Evolutionary conservation across 2,329 filamentous ascomycete species (phyloP), one percentile per base, ranked within the genome.

Genomic region (Neopestalotiopsis sp.): DNA sequence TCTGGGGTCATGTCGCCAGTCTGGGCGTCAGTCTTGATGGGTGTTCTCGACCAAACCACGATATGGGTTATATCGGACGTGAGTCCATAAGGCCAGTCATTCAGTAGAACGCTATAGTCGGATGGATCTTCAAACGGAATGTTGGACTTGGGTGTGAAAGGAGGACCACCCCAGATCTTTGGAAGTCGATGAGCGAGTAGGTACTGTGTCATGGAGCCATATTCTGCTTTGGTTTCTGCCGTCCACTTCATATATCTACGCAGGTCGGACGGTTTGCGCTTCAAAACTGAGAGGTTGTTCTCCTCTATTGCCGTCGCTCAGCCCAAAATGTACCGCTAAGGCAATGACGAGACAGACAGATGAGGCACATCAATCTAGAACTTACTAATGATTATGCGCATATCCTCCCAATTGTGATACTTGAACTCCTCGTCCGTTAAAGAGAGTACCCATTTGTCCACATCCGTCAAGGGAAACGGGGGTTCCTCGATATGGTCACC

Each of bases 11-110:
- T 83, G 72, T 95, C 91, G 10, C 92, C 94, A 0, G 87, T 93
- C 20, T 82, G 83, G 0, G 88, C 79, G 72, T 97, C 91, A 3
- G 92, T 92, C 30, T 91, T 87, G 70, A 98, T 91, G 14, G 85
- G 83, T 56, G 95, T 96, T 77, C 97, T 95, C 65, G 92, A 92
- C 95, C 95, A 98, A 57, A 97, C 91, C 38, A 98, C 94, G 24
- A 98, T 88, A 78, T 98, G 95, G n/a, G 91, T 84, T 73, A 91
- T 88, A 67, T 85, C 86, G 0, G 84, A 77, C 0, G 84, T 84
- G 63, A 97, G 82, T 3, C 93, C 94, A 75, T 98, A 98, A 0
- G 95, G 95, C 95, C 94, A 98, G 84, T 98, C 95, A 76, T 98
- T 98, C 77, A 90, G 85, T 59, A 97, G 83, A 65, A 97, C 91